Percentiles rank a stretch among this genome's conserved stretches.
Evolutionary conservation across 139 green algal genomes (phyloP).

Genomic region (Tetradesmus obliquus): DNA sequence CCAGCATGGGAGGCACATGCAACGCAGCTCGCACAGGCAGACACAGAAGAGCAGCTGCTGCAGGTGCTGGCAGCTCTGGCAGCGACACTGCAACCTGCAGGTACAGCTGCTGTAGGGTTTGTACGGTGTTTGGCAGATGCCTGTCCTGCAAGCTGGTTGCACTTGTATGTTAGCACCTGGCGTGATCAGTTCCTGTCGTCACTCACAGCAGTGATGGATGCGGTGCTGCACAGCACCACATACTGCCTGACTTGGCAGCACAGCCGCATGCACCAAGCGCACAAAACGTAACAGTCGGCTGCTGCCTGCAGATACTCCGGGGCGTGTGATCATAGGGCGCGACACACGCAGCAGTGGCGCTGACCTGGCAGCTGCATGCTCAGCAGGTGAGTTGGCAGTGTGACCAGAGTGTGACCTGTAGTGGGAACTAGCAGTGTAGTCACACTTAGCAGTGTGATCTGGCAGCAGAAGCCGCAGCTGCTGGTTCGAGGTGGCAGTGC

Average conservation of each 20-base stretch:
- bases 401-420: neutral
- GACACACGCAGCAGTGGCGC: slow-evolving; percentile 83
- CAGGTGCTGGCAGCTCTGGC: slow-evolving; percentile 17
- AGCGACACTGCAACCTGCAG: neutral
- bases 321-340: slow-evolving; percentile 76
- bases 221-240: neutral
- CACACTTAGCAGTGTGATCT: too few relatives aligned
- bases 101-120: slow-evolving; percentile 24
- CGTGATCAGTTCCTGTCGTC: neutral
- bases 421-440: neutral
- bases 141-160: neutral
- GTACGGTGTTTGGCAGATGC: neutral
- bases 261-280: neutral
- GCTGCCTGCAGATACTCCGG: neutral
- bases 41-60: slow-evolving; percentile 53
- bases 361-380: slow-evolving; percentile 69
- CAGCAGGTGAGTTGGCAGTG: neutral
- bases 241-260: neutral
- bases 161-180: neutral
- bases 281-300: neutral
- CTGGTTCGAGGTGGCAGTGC: neutral
- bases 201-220: neutral
- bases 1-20: slow-evolving; percentile 76
- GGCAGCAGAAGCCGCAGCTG: neutral
- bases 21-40: slow-evolving; percentile 78